Percentiles rank a stretch among this genome's conserved stretches.
Conservation (phyloP, 345 rosid genomes). For the Gossypium anomalum region DNA sequence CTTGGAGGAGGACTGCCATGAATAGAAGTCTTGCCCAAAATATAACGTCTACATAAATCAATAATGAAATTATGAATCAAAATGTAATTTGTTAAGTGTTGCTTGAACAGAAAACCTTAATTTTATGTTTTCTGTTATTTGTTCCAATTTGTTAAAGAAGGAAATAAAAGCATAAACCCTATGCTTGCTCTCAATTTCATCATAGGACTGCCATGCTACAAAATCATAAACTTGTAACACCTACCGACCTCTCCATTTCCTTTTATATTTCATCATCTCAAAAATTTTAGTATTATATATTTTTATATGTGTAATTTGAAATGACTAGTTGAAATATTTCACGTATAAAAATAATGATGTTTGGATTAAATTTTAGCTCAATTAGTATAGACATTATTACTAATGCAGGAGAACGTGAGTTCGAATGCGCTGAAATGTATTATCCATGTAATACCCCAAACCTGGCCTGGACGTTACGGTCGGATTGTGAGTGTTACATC, state of each 20-base stretch:
- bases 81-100: not conserved
- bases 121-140: not conserved
- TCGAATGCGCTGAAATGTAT: too few relatives aligned
- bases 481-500: too few relatives aligned
- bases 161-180: not conserved
- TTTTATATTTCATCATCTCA: too few relatives aligned
- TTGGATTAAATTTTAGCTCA: too few relatives aligned
- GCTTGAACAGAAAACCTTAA: not conserved
- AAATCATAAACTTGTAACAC: too few relatives aligned
- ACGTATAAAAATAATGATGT: too few relatives aligned
- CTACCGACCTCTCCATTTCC: too few relatives aligned
- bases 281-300: not conserved
- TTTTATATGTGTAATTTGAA: too few relatives aligned
- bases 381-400: too few relatives aligned
- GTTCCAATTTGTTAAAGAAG: not conserved
- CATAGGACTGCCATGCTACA: not conserved
- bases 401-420: too few relatives aligned
- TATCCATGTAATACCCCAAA: too few relatives aligned
- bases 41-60: not conserved
- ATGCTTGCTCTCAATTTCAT: not conserved
- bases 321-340: too few relatives aligned
- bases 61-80: not conserved
- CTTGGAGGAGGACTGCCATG: conserved; percentile 13
- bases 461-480: fast-evolving
- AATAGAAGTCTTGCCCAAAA: not conserved